These are phyloP conservation scores for Claviceps purpurea DNA, from an alignment of 2,329 filamentous ascomycete genomes.

Conservation along the genomic window DNA sequence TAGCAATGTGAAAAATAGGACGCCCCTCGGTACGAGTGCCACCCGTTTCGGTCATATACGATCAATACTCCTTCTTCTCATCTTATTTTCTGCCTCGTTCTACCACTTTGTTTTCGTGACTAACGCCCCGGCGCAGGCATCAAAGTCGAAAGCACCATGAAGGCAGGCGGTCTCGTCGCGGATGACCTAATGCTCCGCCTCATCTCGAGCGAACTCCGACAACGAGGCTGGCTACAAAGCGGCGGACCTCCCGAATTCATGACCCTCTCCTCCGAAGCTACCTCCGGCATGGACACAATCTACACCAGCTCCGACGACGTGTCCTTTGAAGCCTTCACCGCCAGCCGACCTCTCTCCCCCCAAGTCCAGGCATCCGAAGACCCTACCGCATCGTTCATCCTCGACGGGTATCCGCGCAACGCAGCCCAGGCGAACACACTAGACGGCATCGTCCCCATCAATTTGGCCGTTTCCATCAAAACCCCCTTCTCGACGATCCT, in stretches of 20 bases:
- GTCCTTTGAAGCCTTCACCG: conserved; percentile 1
- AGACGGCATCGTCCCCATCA: conserved; percentile 79
- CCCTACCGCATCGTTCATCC: conserved; percentile 76
- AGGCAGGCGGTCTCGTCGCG: conserved; percentile 75
- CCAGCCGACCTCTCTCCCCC: conserved; percentile 10
- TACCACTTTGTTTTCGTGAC: conserved; percentile 2
- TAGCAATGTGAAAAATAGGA: conserved; percentile 81
- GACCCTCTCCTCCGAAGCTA: conserved; percentile 33
- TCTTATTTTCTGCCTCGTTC: not conserved
- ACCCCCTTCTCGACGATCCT: conserved; percentile 81
- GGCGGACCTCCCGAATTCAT: conserved; percentile 33
- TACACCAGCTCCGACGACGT: conserved; percentile 16
- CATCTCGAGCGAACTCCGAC: conserved; percentile 78
- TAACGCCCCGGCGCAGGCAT: conserved; percentile 46
- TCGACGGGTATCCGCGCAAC: conserved; percentile 92
- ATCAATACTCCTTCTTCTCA: not conserved
- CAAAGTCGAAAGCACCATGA: conserved; percentile 81
- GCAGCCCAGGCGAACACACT: conserved; percentile 65
- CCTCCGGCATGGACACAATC: conserved; percentile 19
- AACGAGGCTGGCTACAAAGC: conserved; percentile 66
- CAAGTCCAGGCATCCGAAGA: conserved; percentile 43
- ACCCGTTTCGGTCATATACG: not conserved
- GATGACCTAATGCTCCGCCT: conserved; percentile 85
- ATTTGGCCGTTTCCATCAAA: conserved; percentile 75
- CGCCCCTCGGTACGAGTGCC: conserved; percentile 54